phyloP scores from a whole-genome alignment of 768 basidiomycete genomes.

The Serendipita sp. region DNA sequence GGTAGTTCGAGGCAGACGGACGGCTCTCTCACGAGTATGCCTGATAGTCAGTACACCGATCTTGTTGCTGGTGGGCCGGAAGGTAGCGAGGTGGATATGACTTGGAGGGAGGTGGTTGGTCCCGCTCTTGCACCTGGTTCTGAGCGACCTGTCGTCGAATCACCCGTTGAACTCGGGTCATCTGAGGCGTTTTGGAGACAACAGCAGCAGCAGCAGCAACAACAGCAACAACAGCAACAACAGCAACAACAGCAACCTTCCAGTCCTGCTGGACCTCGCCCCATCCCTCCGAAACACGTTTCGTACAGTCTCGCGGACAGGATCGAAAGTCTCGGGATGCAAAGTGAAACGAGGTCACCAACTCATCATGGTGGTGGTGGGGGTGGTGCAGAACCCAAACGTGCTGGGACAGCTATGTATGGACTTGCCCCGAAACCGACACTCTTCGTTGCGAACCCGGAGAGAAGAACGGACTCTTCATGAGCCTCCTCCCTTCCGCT shows the following conservation, averaged over 20 bases:
- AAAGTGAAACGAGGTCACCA: background rate
- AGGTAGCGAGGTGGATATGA: background rate
- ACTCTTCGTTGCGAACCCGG: background rate
- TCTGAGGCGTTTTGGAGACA: background rate
- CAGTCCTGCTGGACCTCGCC: background rate
- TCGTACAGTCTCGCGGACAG: background rate
- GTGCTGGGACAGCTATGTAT: background rate
- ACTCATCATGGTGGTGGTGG: too few species aligned
- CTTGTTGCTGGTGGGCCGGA: background rate
- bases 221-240: background rate
- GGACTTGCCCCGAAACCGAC: background rate
- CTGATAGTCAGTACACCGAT: background rate
- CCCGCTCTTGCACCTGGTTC: background rate
- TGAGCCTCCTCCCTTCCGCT: background rate
- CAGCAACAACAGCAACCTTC: background rate
- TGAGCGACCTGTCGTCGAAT: background rate
- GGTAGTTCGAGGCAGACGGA: constrained; percentile 1
- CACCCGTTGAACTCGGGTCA: background rate
- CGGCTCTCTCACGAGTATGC: background rate
- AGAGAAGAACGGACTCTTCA: background rate
- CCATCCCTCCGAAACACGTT: background rate
- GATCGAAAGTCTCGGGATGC: background rate
- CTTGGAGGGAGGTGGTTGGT: background rate
- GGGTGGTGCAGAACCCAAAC: too few species aligned
- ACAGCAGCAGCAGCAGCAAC: background rate